Evolutionary conservation across 2,329 filamentous ascomycete genomes (phyloP).

Genomic region (Nigrograna mackinnonii): DNA sequence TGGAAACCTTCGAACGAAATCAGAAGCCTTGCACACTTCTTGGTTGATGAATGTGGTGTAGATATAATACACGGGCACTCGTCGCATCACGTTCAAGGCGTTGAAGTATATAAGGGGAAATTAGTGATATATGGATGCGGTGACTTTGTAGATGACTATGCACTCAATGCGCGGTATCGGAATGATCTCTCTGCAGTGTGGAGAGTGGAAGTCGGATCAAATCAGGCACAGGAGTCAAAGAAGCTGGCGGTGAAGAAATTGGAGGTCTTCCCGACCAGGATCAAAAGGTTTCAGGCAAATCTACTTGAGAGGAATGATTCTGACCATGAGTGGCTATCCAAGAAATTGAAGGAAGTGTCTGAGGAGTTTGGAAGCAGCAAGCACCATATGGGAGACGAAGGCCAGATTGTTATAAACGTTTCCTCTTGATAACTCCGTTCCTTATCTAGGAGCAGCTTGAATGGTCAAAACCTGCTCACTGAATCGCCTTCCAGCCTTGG

Average conservation of each 20-base stretch:
- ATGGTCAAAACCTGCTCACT: no score
- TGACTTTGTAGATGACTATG: slow-evolving; percentile 50
- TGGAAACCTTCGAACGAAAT: slow-evolving; percentile 39
- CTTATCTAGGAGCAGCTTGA: no score
- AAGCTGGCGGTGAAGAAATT: slow-evolving; percentile 9
- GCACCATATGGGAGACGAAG: no score
- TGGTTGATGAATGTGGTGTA: slow-evolving; percentile 45
- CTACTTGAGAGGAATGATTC: slow-evolving; percentile 28
- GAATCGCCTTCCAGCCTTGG: no score
- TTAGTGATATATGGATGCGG: slow-evolving; percentile 47
- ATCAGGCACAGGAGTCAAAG: slow-evolving; percentile 6
- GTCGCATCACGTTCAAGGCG: slow-evolving; percentile 46
- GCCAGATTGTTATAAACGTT: no score
- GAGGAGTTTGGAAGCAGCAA: slow-evolving; percentile 32
- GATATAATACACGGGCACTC: slow-evolving; percentile 48
- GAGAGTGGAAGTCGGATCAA: slow-evolving; percentile 39
- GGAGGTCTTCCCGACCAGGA: slow-evolving; percentile 37
- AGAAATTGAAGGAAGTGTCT: slow-evolving; percentile 31
- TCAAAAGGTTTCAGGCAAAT: slow-evolving; percentile 36
- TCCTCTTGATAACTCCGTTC: no score
- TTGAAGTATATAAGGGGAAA: slow-evolving; percentile 40
- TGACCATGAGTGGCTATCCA: slow-evolving; percentile 37
- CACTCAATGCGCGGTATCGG: slow-evolving; percentile 32
- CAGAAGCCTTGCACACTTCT: slow-evolving; percentile 39
- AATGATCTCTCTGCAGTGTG: slow-evolving; percentile 47